Percentiles rank a stretch among this genome's conserved stretches.
phyloP scores from a whole-genome alignment of 768 basidiomycete genomes.

The Dacryopinax spathularia region DNA sequence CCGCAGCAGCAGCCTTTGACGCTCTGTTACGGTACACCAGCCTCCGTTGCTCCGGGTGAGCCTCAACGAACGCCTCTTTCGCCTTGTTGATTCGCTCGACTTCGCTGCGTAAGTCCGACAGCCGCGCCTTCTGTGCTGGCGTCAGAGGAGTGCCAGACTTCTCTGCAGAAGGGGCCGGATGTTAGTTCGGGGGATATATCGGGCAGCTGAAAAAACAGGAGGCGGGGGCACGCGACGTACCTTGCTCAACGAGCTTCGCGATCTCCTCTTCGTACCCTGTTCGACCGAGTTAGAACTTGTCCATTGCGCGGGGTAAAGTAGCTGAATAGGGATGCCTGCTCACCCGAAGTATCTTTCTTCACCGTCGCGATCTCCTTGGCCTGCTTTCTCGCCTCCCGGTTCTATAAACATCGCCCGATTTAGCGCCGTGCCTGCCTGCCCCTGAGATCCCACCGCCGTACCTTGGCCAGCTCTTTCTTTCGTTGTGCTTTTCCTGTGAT shows the following conservation, averaged over 20 bases:
- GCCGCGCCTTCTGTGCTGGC: conserved; percentile 44
- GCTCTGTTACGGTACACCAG: conserved; percentile 46
- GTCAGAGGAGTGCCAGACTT: conserved; percentile 14
- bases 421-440: conserved; percentile 16
- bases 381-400: conserved; percentile 73
- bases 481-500: conserved; percentile 71
- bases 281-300: not conserved
- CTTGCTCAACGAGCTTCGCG: conserved; percentile 16
- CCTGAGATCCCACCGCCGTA: conserved; percentile 26
- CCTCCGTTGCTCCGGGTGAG: conserved; percentile 83
- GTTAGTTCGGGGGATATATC: conserved; percentile 35
- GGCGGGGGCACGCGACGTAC: conserved; percentile 9
- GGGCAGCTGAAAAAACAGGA: conserved; percentile 36
- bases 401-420: conserved; percentile 38
- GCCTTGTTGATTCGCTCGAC: conserved; percentile 66
- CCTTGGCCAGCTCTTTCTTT: conserved; percentile 94
- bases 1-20: not conserved
- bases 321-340: conserved; percentile 9
- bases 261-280: conserved; percentile 79
- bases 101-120: conserved; percentile 61
- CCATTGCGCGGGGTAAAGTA: not conserved
- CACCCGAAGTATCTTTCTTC: conserved; percentile 85
- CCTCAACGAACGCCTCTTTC: conserved; percentile 82
- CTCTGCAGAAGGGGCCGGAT: conserved; percentile 7
- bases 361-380: conserved; percentile 77